Conservation (phyloP, 1,139 yeast species). For the Hemisphaericaspora xylanilytica region DNA sequence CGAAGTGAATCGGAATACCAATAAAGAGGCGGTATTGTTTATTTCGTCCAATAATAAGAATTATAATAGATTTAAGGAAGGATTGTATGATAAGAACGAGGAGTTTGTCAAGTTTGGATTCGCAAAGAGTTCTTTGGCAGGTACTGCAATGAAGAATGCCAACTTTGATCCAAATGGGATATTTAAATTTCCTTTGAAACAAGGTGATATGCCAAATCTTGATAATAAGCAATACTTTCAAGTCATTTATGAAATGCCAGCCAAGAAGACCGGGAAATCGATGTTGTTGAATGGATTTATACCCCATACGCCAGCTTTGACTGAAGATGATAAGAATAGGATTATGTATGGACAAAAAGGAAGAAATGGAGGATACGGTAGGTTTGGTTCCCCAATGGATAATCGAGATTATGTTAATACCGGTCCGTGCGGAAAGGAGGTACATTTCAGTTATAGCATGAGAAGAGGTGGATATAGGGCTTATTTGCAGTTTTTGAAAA, state of each 20-base stretch:
- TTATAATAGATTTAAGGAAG: constrained; percentile 34
- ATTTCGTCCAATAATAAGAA: constrained; percentile 57
- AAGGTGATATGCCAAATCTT: constrained; percentile 56
- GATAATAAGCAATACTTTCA: constrained; percentile 55
- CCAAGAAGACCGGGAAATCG: constrained; percentile 60
- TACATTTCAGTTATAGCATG: constrained; percentile 32
- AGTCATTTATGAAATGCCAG: constrained; percentile 57
- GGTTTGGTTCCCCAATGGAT: constrained; percentile 34
- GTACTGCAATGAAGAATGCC: constrained; percentile 48
- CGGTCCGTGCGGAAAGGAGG: constrained; percentile 42
- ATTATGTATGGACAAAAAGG: constrained; percentile 42
- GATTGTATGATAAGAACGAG: constrained; percentile 32
- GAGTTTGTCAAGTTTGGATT: constrained; percentile 42
- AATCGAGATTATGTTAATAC: constrained; percentile 39
- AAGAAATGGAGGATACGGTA: constrained; percentile 23
- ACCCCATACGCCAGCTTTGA: constrained; percentile 58
- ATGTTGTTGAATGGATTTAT: constrained; percentile 82
- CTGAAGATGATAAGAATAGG: constrained; percentile 67
- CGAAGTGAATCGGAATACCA: constrained; percentile 70
- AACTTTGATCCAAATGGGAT: constrained; percentile 48
- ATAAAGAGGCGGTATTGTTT: constrained; percentile 59
- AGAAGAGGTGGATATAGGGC: constrained; percentile 46
- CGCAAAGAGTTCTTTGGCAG: constrained; percentile 62
- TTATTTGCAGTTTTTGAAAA: constrained; percentile 20
- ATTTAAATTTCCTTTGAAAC: constrained; percentile 59